phyloP scores from a whole-genome alignment of 2,329 filamentous ascomycete genomes.

The Colletotrichum tropicale region DNA sequence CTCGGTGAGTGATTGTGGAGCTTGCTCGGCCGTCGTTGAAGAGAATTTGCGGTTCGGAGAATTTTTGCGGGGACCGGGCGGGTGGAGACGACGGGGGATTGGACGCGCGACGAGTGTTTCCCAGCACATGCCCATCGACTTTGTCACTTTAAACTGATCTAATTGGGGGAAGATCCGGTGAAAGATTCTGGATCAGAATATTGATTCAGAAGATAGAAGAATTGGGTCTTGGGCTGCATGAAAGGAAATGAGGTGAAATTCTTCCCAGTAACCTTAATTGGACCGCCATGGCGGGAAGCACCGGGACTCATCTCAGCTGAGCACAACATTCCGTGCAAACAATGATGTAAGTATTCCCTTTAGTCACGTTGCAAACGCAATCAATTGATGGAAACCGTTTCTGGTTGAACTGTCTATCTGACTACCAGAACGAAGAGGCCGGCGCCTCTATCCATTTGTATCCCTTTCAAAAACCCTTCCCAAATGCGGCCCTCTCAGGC shows the following conservation, averaged over 20 bases:
- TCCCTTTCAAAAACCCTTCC: neutral
- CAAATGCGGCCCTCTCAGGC: neutral
- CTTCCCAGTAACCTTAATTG: neutral
- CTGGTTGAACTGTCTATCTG: neutral
- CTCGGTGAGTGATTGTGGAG: neutral
- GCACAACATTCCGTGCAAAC: neutral
- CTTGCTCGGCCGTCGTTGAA: neutral
- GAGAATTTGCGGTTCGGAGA: conserved; percentile 14
- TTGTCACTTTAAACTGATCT: neutral
- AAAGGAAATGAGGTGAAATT: neutral
- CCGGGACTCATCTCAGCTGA: neutral
- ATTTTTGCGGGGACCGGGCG: neutral
- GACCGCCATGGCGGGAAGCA: neutral
- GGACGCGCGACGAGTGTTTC: neutral
- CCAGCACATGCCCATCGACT: neutral
- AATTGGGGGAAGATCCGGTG: neutral
- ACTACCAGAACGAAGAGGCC: neutral
- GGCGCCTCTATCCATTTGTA: neutral
- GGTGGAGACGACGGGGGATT: neutral
- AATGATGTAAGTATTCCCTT: neutral
- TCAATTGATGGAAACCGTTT: neutral
- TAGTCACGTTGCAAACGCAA: fast-evolving
- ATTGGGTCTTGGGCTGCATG: neutral
- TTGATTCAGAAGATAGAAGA: neutral
- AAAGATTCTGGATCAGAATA: neutral